Percentiles rank a stretch among this genome's conserved stretches.
These are phyloP conservation scores for Fusarium coicis DNA, from an alignment of 2,329 filamentous ascomycete genomes.

Conservation along the genomic window DNA sequence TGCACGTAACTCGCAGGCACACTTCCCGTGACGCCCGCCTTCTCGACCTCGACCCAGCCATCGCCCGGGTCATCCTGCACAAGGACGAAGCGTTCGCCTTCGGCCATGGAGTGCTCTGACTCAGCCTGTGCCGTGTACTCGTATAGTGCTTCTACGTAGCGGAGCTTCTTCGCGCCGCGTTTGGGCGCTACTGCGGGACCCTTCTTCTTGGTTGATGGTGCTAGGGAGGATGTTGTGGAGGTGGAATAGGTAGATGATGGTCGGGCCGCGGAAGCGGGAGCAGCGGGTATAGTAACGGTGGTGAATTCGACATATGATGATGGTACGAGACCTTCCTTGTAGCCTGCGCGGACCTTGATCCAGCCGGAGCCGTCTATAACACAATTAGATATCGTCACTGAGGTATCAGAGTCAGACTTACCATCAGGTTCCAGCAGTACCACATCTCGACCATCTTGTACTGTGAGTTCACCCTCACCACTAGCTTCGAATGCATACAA, in stretches of 20 bases:
- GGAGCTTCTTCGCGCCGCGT: conserved; percentile 91
- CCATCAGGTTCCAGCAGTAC: conserved; percentile 86
- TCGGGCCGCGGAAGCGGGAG: conserved; percentile 62
- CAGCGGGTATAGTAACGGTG: conserved; percentile 53
- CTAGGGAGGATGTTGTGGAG: conserved; percentile 59
- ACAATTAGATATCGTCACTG: conserved; percentile 16
- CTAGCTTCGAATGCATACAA: conserved; percentile 85
- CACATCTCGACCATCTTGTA: conserved; percentile 83
- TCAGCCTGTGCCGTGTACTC: conserved; percentile 89
- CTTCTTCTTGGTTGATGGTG: conserved; percentile 75
- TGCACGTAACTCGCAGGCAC: conserved; percentile 96
- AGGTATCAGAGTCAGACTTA: conserved; percentile 58
- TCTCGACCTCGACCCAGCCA: conserved; percentile 97
- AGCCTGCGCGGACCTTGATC: conserved; percentile 82
- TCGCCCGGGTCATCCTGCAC: conserved; percentile 89
- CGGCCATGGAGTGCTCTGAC: conserved; percentile 87
- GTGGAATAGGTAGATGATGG: conserved; percentile 83
- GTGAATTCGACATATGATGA: conserved; percentile 82
- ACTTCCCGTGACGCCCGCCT: conserved; percentile 84
- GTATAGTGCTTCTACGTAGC: conserved; percentile 93
- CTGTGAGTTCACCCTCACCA: conserved; percentile 82
- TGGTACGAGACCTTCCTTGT: conserved; percentile 86
- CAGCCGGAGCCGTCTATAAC: conserved; percentile 87
- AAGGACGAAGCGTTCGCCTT: conserved; percentile 92
- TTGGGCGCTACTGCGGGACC: conserved; percentile 91